Evolutionary conservation across 1,284 basidiomycete species (phyloP).

Genomic region (Ganoderma boninense): DNA sequence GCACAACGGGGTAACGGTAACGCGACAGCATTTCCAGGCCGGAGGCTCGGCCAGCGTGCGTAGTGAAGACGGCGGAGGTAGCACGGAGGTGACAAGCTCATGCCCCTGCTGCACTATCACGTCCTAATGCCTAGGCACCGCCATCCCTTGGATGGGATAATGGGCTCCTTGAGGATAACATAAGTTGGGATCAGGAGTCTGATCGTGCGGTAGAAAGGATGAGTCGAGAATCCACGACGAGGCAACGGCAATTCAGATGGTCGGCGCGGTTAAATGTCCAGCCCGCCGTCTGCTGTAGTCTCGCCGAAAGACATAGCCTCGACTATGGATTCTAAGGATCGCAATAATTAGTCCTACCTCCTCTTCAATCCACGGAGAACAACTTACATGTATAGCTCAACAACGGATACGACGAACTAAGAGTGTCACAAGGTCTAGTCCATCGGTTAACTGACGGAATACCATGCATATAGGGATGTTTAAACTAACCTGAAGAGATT

Average conservation of each 20-base stretch:
- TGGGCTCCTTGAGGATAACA: conserved; percentile 8
- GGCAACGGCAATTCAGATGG: not conserved
- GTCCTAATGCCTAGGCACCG: too few relatives aligned
- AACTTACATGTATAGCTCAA: not conserved
- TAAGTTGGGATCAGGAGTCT: conserved; percentile 4
- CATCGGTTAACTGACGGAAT: not conserved
- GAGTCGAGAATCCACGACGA: not conserved
- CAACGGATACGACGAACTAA: not conserved
- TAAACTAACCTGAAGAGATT: not conserved
- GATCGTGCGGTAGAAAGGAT: not conserved
- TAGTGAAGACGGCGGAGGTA: conserved; percentile 25
- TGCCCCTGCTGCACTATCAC: conserved; percentile 17
- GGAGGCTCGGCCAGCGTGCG: conserved; percentile 3
- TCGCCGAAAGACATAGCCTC: too few relatives aligned
- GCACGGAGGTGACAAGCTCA: conserved; percentile 19
- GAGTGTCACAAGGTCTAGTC: not conserved
- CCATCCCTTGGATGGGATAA: conserved; percentile 1
- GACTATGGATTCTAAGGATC: too few relatives aligned
- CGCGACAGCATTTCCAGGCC: not conserved
- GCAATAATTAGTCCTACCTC: not conserved
- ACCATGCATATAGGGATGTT: not conserved
- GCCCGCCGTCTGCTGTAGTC: not conserved
- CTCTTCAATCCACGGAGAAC: not conserved
- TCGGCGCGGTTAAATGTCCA: not conserved
- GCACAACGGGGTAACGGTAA: not conserved